Base-by-base conservation (phyloP, 495 filamentous ascomycete species). In the Daldinia concentrica region DNA sequence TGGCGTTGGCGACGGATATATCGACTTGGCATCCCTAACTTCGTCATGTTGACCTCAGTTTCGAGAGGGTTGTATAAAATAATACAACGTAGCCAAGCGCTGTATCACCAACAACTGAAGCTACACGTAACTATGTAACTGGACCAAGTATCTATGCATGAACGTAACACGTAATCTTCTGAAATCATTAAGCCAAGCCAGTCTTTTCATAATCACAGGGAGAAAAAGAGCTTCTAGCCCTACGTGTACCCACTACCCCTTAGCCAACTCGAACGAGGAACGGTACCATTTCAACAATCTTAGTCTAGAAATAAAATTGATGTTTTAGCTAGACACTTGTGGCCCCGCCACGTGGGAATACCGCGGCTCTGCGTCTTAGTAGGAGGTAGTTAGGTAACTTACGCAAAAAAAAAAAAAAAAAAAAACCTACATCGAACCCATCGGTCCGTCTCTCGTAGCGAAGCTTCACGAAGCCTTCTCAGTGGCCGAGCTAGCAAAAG, bases 311-410 rank as follows among this genome's bases (percentile, higher is more conserved):
- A 45, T 8, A 19, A 22, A 17, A 0, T 22, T 8, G 6, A 45
- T 19, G 7, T 9, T 45, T 45, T 30, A 57, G 22, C 11, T 29
- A 45, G 32, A 67, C 54, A 7, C 51, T 55, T 54, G 58, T 59
- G 37, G 19, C 34, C 60, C 67, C 55, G 62, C 68, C 55, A 65
- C 62, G 62, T 70, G 62, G 68, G 30, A 52, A 61, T 70, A 26
- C 68, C 57, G 65, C 65, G 56, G 68, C 48, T 61, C 56, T 70
- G 61, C 56, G 1, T 36, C 32, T 34, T 34, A 34, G 30, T 32
- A 32, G 7, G 30, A 32, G 30, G 30, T 41, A 17, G 5, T 2
- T 17, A 45, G 0, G n/a, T 45, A 45, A 45, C 17, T 48, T 9
- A 8, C 17, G 19, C 19, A 48, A 22, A 7, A 30, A 30, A 30